Conservation (phyloP, 345 rosid species). For the Syzygium aromaticum region DNA sequence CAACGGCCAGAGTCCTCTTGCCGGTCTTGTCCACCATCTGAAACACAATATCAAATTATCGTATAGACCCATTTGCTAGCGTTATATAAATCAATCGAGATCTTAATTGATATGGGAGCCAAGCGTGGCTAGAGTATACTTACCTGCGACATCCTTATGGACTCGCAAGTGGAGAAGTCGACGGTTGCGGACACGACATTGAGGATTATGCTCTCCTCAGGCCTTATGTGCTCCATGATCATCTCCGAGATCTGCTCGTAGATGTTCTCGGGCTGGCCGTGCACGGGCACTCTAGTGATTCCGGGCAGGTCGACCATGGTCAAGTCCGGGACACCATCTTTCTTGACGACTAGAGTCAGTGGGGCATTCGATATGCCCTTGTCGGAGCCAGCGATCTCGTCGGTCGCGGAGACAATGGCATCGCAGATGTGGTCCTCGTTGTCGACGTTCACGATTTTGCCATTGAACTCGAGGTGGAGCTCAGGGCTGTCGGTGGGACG, state of each 20-base stretch:
- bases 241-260: slow-evolving; percentile 28
- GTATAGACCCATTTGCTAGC: not conserved
- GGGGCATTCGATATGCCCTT: slow-evolving; percentile 35
- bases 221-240: slow-evolving; percentile 34
- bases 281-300: slow-evolving; percentile 41
- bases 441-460: slow-evolving; percentile 10
- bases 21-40: slow-evolving; percentile 29
- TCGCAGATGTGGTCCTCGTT: slow-evolving; percentile 18
- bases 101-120: slow-evolving; percentile 10
- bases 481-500: slow-evolving; percentile 2
- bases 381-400: slow-evolving; percentile 35
- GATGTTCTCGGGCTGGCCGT: slow-evolving; percentile 38
- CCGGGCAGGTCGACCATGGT: slow-evolving; percentile 56
- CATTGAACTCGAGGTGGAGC: slow-evolving; percentile 22
- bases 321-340: slow-evolving; percentile 31
- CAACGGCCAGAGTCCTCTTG: slow-evolving; percentile 39
- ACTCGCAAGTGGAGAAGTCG: slow-evolving; percentile 42
- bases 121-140: slow-evolving; percentile 12
- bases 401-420: slow-evolving; percentile 23
- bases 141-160: slow-evolving; percentile 37
- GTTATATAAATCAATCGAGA: too few species aligned
- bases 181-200: slow-evolving; percentile 34
- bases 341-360: slow-evolving; percentile 29
- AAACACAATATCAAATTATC: not conserved
- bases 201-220: slow-evolving; percentile 35